Percentiles rank a stretch among this genome's conserved stretches.
phyloP scores from a whole-genome alignment of 2,329 filamentous ascomycete species.

The Drechslerella dactyloides region DNA sequence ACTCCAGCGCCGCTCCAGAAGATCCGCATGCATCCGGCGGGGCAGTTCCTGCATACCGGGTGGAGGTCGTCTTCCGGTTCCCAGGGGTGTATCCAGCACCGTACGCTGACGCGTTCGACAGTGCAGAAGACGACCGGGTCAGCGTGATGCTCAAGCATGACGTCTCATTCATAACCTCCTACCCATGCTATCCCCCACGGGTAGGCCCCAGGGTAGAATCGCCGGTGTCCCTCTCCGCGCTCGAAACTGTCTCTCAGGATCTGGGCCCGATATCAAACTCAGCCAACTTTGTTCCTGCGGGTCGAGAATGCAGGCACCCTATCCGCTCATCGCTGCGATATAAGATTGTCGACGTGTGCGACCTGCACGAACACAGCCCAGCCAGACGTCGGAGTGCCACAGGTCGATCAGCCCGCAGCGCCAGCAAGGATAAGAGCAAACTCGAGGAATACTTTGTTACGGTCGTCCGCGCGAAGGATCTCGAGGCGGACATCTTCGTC shows the following conservation, averaged over 20 bases:
- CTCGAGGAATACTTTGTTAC: constrained; percentile 60
- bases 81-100: constrained; percentile 59
- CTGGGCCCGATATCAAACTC: not conserved
- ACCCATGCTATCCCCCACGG: constrained; percentile 19
- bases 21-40: constrained; percentile 60
- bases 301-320: constrained; percentile 20
- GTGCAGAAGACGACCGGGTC: constrained; percentile 56
- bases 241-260: constrained; percentile 14
- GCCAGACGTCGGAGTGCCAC: constrained; percentile 55
- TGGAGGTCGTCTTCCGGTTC: constrained; percentile 38
- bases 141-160: constrained; percentile 52
- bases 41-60: constrained; percentile 59
- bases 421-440: constrained; percentile 56
- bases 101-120: constrained; percentile 53
- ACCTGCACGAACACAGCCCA: constrained; percentile 53
- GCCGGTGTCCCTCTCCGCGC: not conserved
- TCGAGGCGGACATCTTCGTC: constrained; percentile 72
- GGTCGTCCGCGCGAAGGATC: constrained; percentile 63
- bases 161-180: constrained; percentile 38
- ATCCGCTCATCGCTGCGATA: constrained; percentile 17
- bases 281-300: constrained; percentile 3
- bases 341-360: constrained; percentile 10
- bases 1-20: constrained; percentile 60
- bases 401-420: too few relatives aligned
- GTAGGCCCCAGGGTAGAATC: not conserved